Evolutionary conservation across 495 filamentous ascomycete genomes (phyloP).

Genomic region (Geoglossum glabrum): DNA sequence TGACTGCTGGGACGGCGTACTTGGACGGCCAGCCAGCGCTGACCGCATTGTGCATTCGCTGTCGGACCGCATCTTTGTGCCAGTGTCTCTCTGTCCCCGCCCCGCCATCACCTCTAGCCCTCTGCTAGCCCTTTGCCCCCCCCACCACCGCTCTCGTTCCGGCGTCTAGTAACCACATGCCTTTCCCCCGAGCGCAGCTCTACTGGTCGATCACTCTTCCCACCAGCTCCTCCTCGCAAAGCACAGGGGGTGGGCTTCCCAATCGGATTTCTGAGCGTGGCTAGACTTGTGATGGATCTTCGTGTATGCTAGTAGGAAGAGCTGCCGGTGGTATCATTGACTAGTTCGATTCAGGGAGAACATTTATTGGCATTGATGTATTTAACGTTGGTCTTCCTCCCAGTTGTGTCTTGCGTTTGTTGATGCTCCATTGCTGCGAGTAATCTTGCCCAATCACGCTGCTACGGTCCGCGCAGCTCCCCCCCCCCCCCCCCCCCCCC

Average conservation of each 20-base stretch:
- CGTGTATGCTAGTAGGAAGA: background rate
- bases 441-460: background rate
- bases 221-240: background rate
- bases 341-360: background rate
- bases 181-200: background rate
- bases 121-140: too few species aligned
- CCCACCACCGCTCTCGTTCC: background rate
- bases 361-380: background rate
- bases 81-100: background rate
- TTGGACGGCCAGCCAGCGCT: background rate
- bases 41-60: background rate
- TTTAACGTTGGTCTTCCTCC: background rate
- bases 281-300: background rate
- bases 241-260: background rate
- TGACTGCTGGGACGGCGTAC: background rate
- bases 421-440: background rate
- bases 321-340: background rate
- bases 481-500: too few species aligned
- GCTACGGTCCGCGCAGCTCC: background rate
- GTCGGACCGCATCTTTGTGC: background rate
- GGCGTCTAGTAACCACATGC: background rate
- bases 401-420: background rate
- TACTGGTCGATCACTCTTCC: background rate
- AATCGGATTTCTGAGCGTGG: background rate
- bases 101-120: background rate